Evolutionary conservation across 2,329 filamentous ascomycete species (phyloP), one percentile per base, ranked within the genome.

Genomic region (Plenodomus lindquistii): DNA sequence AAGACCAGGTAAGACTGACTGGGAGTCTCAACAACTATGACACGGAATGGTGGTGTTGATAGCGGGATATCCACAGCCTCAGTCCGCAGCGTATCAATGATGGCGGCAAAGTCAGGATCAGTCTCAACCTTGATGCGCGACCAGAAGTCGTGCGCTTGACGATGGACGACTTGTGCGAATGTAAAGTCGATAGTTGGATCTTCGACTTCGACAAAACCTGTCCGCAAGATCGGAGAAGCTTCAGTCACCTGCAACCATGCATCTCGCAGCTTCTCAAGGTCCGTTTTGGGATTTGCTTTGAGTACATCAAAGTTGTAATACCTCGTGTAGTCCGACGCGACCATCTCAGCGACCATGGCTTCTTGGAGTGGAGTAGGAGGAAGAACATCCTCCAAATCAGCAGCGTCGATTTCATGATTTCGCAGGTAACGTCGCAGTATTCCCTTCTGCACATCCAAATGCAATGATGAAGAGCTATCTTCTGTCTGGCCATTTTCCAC

Each of bases 291-390:
- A 0, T 73, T 64, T 2, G 97, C 56, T 54, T 85, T 80, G 18
- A 95, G 75, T 2, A 93, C 73, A 60, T 96, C 89, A 48, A 94
- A 86, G 54, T 95, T 96, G 75, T 91, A 95, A 66, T 97, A 97
- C 54, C 85, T 81, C 10, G 78, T 75, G 59, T 88, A 93, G 2
- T 83, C 78, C 0, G 91, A 94, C 15, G 83, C 78, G 0, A 91
- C 57, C 88, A 96, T 96, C 51, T 90, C 88, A 0, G 86, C 85
- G 2, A 95, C 75, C 85, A 97, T 91, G 1, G 87, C 86, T 68
- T 97, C 91, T 72, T 97, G 92, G 4, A 96, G 78, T 6, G 91
- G 86, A 0, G 92, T 96, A 0, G 87, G 81, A 0, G 91, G 91
- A 2, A 94, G 72, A 2, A 93, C 72, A 3, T 77, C 68, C 42